These are phyloP conservation scores for Babesia microti DNA, from an alignment of 169 alveolate species.

Conservation along the genomic window DNA sequence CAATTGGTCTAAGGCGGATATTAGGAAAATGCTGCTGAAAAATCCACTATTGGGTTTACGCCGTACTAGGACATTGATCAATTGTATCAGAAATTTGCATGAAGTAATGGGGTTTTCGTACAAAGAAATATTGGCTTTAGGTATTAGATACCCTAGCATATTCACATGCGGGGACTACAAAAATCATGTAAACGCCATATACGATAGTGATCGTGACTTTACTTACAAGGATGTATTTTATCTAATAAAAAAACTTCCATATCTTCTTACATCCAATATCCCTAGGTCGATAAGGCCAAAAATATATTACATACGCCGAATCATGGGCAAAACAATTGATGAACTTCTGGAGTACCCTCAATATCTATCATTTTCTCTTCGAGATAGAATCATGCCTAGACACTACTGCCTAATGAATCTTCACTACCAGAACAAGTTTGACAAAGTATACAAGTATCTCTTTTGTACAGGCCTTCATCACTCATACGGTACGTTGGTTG, in stretches of 20 bases:
- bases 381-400: constrained; percentile 59
- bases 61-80: constrained; percentile 12
- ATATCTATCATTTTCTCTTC: constrained; percentile 46
- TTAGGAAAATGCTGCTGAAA: constrained; percentile 20
- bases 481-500: constrained; percentile 31
- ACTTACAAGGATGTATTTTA: constrained; percentile 36
- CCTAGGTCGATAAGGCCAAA: constrained; percentile 55
- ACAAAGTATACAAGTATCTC: constrained; percentile 32
- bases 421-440: constrained; percentile 40
- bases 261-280: constrained; percentile 44
- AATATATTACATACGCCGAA: constrained; percentile 40
- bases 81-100: constrained; percentile 17
- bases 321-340: constrained; percentile 32
- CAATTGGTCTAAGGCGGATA: constrained; percentile 24
- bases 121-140: constrained; percentile 34
- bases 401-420: constrained; percentile 54
- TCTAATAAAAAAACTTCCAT: constrained; percentile 42
- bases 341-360: constrained; percentile 48
- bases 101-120: constrained; percentile 27
- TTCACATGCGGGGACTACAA: constrained; percentile 19
- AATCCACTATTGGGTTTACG: constrained; percentile 9
- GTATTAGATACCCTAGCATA: constrained; percentile 13
- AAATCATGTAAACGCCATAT: constrained; percentile 18
- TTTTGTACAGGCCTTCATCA: constrained; percentile 36
- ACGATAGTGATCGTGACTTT: constrained; percentile 33